Conservation (phyloP, 2,329 filamentous ascomycete genomes). For the Akanthomyces uredinophilus region DNA sequence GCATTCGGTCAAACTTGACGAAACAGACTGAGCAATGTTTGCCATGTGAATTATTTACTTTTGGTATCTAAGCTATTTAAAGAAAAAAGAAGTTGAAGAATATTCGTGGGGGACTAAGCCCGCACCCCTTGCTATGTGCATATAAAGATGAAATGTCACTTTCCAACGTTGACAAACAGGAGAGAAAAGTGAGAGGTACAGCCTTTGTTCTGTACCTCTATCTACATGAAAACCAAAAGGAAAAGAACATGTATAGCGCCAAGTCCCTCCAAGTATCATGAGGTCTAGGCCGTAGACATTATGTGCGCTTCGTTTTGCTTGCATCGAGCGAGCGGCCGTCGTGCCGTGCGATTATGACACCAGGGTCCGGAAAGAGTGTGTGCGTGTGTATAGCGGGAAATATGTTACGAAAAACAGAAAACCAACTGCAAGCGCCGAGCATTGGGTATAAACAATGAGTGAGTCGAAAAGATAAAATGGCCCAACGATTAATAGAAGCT, state of each 20-base stretch:
- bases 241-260: background rate
- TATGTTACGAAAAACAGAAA: background rate
- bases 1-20: background rate
- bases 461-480: background rate
- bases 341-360: background rate
- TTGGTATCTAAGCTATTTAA: slow-evolving; percentile 24
- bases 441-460: slow-evolving; percentile 15
- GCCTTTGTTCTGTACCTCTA: background rate
- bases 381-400: background rate
- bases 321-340: background rate
- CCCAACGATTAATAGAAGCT: slow-evolving; percentile 2
- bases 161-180: slow-evolving; percentile 1
- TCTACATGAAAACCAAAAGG: slow-evolving; percentile 5
- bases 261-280: background rate
- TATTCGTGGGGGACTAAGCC: slow-evolving; percentile 9
- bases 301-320: background rate
- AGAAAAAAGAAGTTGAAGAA: slow-evolving; percentile 13
- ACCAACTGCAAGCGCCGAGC: slow-evolving; percentile 10
- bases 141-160: slow-evolving; percentile 12
- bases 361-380: background rate
- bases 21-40: background rate
- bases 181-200: background rate
- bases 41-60: slow-evolving; percentile 14
- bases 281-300: slow-evolving; percentile 6
- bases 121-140: slow-evolving; percentile 9